phyloP scores from a whole-genome alignment of 2,329 filamentous ascomycete genomes.

The Botrytis paeoniae region DNA sequence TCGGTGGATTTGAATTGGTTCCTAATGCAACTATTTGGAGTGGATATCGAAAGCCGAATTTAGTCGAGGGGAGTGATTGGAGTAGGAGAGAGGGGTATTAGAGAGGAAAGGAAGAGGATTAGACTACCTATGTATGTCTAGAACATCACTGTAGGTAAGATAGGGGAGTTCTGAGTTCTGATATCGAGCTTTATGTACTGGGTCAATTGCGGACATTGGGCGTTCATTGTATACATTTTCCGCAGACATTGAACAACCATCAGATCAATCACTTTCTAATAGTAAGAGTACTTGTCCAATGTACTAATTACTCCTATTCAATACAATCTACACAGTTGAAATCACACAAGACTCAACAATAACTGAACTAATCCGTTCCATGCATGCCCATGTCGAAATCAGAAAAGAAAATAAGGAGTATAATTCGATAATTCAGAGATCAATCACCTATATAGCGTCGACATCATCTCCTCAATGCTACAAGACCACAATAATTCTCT shows the following conservation, averaged over 20 bases:
- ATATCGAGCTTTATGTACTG: not conserved
- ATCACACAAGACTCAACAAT: not conserved
- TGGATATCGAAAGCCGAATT: not conserved
- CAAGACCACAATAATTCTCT: fast-evolving
- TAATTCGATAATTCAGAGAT: not conserved
- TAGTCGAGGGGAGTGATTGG: conserved; percentile 32
- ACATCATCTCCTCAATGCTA: not conserved
- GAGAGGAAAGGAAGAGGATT: no score
- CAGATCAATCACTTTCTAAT: not conserved
- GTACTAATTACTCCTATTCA: not conserved
- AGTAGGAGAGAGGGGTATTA: not conserved
- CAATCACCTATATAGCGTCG: not conserved
- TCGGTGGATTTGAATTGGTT: not conserved
- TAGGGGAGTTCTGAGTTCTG: not conserved
- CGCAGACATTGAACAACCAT: not conserved
- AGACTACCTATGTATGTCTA: no score
- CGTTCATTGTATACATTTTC: not conserved
- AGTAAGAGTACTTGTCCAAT: not conserved
- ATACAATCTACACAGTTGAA: not conserved
- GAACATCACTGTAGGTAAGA: not conserved
- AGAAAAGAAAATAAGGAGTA: fast-evolving
- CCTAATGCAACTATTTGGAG: not conserved
- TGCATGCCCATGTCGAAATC: fast-evolving
- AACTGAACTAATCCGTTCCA: not conserved
- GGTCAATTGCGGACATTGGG: not conserved